phyloP scores from a whole-genome alignment of 306 rosid species.

The Prunus mume region DNA sequence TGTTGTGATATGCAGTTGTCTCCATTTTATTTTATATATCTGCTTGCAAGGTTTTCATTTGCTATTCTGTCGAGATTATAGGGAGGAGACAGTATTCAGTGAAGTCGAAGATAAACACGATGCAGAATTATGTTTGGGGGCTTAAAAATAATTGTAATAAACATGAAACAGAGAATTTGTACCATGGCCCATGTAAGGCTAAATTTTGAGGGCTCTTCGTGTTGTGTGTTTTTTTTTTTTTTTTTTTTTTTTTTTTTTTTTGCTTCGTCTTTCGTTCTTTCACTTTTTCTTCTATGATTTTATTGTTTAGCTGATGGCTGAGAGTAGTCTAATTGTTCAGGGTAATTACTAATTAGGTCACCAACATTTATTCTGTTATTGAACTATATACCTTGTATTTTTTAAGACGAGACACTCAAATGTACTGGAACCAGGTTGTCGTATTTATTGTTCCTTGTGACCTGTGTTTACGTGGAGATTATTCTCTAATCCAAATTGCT shows the following conservation, averaged over 20 bases:
- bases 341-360: neutral
- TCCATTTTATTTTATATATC: slow-evolving; percentile 13
- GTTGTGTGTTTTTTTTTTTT: neutral
- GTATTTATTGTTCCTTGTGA: neutral
- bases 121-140: slow-evolving; percentile 26
- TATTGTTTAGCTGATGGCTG: neutral
- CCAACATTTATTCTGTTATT: neutral
- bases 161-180: slow-evolving; percentile 31
- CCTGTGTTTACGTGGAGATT: no score
- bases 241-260: neutral
- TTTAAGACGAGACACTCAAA: no score
- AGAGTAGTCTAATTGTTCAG: neutral
- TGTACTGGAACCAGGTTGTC: neutral
- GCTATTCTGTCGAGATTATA: slow-evolving; percentile 11
- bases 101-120: slow-evolving; percentile 17
- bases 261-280: neutral
- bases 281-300: no score
- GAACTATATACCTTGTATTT: neutral
- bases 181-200: slow-evolving; percentile 24
- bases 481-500: no score
- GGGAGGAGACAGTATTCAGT: slow-evolving; percentile 24
- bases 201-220: slow-evolving; percentile 19
- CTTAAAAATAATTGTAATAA: slow-evolving; percentile 16
- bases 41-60: slow-evolving; percentile 30
- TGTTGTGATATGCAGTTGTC: slow-evolving; percentile 3